Conservation (phyloP, 2,329 filamentous ascomycete genomes). For the Epichloe sp. region DNA sequence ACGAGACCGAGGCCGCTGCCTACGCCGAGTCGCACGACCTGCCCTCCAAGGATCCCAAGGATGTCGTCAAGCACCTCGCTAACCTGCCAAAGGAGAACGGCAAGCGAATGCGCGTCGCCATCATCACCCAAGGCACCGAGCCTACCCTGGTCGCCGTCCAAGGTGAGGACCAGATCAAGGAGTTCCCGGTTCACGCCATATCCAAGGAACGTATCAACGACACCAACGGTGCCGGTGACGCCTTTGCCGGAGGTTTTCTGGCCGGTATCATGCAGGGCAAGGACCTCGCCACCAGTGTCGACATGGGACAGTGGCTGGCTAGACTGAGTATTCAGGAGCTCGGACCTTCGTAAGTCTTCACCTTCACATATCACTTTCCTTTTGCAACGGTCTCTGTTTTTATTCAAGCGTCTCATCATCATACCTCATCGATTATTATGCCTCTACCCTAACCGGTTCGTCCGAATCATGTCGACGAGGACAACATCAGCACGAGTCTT, state of each 20-base stretch:
- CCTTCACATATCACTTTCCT: neutral
- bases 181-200: conserved; percentile 73
- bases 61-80: conserved; percentile 76
- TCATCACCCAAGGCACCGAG: conserved; percentile 89
- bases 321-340: conserved; percentile 88
- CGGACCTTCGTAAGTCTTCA: conserved; percentile 75
- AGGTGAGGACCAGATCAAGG: conserved; percentile 55
- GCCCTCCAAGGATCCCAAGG: conserved; percentile 61
- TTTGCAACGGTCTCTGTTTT: neutral
- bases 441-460: neutral
- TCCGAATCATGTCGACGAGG: neutral
- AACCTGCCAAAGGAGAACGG: conserved; percentile 85
- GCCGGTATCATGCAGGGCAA: conserved; percentile 82
- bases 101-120: conserved; percentile 69
- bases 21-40: conserved; percentile 76
- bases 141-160: conserved; percentile 76
- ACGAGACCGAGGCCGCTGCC: conserved; percentile 84
- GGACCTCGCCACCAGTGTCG: conserved; percentile 61
- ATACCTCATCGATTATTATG: neutral
- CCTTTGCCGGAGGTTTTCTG: conserved; percentile 87
- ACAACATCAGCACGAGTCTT: neutral
- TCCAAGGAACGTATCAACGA: conserved; percentile 71
- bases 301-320: conserved; percentile 95
- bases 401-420: neutral
- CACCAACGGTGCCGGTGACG: conserved; percentile 93